Base-by-base conservation (phyloP, 345 rosid species). In the Dipteronia sinensis region DNA sequence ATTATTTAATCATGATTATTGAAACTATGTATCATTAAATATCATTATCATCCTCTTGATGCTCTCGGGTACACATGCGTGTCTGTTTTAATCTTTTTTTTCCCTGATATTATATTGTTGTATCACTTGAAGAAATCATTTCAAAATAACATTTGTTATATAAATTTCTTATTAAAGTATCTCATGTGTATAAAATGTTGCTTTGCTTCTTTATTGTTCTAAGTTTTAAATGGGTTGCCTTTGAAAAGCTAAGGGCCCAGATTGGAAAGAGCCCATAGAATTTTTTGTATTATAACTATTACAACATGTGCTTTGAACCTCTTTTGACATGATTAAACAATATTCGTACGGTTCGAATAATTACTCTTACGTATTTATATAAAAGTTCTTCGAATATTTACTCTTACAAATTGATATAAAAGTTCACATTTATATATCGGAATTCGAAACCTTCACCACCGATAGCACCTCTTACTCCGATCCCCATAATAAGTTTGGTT, bases 231-330 rank as follows among this genome's bases (percentile, higher is more conserved):
- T 12, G 55, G 55, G 55, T 15, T 49, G 16, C 55, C 58, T 53
- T 53, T 17, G 8, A 16, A 53, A 16, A 53, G 58, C 58, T 15
- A 53, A n/a, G n/a, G 58, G 58, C 58, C 58, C 58, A 53, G 7
- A 16, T 42, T 7, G 46, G 46, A 42, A 42, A 42, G 6, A 34
- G 38, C 38, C 38, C 38, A 34, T 4, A 34, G 4, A 3, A 3
- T 0, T 0, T 31, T 31, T 31, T 31, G 5, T 3, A 31, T 31
- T 31, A 31, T 4, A 31, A 31, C 6, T 34, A 34, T 34, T 34
- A 6, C 38, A 0, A 6, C 0, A 34, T 5, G n/a, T n/a, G n/a
- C n/a, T n/a, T n/a, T n/a, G n/a, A n/a, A 0, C 38, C 4, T 0
- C 4, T 0, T 29, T 4, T 34, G 38, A 34, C 6, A 31, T 0